Evolutionary conservation across 768 basidiomycete genomes (phyloP), one percentile per base, ranked within the genome.

Genomic region (Porphyrellus cyaneotinctus): DNA sequence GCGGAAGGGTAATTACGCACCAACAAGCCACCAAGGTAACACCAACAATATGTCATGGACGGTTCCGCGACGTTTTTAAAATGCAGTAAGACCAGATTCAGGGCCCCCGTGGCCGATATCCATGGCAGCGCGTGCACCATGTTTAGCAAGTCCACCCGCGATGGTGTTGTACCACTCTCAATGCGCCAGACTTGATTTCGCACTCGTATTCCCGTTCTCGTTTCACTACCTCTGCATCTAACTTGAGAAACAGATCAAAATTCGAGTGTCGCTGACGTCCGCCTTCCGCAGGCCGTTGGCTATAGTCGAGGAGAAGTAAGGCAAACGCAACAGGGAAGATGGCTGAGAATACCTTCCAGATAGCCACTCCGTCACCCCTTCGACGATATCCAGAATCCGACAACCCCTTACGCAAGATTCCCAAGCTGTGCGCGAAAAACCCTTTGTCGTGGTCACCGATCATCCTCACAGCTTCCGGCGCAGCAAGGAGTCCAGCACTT

Each of bases 301-400:
- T 30, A 43, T 57, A 10, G 6, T 20, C 11, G 13, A 6, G 13
- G 13, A 22, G 13, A 11, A 31, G 42, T 12, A 12, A 26, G n/a
- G n/a, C 14, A n/a, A 41, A 5, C 10, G 20, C 30, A 9, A 14
- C 43, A 20, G 3, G n/a, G 2, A 32, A 11, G 17, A 18, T 6
- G 24, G 15, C 4, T 8, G 13, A 3, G 6, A 42, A 8, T 9
- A 69, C 70, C 62, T 64, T 65, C 70, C 70, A 73, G 14, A 66
- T 11, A 69, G 38, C 68, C 70, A 71, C 51, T 72, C 64, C 2
- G 66, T 66, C 31, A 71, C 65, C 12, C 68, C 71, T 37, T 69
- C 67, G 18, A 66, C 65, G 0, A 71, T 73, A 73, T 47, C 70
- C 64, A 5, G 71, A 70, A 51, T 73, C 69, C 3, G 67, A 8